Evolutionary conservation across 2,329 filamentous ascomycete species (phyloP), one percentile per base, ranked within the genome.

Genomic region (Botrytis pseudocinerea): DNA sequence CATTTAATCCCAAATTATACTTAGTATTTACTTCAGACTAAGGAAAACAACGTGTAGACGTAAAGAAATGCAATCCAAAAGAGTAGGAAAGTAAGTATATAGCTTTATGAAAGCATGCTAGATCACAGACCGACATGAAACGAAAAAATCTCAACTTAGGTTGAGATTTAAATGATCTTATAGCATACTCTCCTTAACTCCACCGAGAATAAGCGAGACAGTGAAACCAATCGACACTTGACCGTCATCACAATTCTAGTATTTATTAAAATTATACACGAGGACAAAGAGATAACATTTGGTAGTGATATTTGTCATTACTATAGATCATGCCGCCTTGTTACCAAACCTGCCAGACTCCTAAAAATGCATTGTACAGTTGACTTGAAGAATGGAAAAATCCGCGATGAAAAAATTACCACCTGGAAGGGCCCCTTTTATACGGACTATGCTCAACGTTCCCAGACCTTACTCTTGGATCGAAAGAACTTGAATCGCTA

Each of bases 351-450:
- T 57, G 35, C 28, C 32, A 62, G 2, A 51, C 32, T n/a, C 54
- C 44, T 18, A 46, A 46, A 42, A 44, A 73, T 65, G 48, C 59
- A 48, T 44, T 71, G 62, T 65, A 35, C 46, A 64, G 9, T 40
- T 66, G 46, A 71, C 28, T 61, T 38, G 28, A 16, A 65, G 25
- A 71, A 48, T 35, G 9, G 14, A 46, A 71, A 9, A 38, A 46
- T 18, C 22, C 9, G 12, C 54, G 18, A 12, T 28, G 35, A 8
- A 70, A 70, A 40, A 42, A 64, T 76, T 70, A 78, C 61, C 77
- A 79, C 59, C 78, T 77, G 61, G 78, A 78, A 51, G 78, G 77
- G 18, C 74, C 74, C 63, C 76, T 78, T 48, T 75, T 77, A 38
- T 77, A 77, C n/a, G 78, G 75, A 65, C 76, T 78, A 25, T 69